A percentile compares a stretch with the other conserved stretches of the same genome.
These are phyloP conservation scores for Diplogelasinospora grovesii DNA, from an alignment of 495 filamentous ascomycete genomes.

Conservation along the genomic window DNA sequence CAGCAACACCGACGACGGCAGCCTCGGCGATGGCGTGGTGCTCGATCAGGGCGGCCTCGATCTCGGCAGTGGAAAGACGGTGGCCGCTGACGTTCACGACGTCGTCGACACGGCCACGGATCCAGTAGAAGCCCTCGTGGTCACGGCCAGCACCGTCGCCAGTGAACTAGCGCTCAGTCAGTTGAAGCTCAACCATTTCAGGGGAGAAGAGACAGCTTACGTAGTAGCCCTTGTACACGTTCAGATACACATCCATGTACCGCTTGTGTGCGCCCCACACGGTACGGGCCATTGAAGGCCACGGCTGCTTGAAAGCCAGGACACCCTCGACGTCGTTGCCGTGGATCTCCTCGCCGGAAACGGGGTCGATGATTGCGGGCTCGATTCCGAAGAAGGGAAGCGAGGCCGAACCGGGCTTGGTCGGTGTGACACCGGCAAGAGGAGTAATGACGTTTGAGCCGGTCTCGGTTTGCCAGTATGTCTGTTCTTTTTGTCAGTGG, in stretches of 20 bases:
- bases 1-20: conserved; percentile 86
- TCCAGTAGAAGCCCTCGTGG: conserved; percentile 99
- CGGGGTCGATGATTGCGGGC: conserved; percentile 94
- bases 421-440: conserved; percentile 67
- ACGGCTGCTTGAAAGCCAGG: conserved; percentile 94
- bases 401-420: conserved; percentile 71
- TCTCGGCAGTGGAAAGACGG: conserved; percentile 93
- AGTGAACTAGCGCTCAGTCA: conserved; percentile 67
- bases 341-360: conserved; percentile 86
- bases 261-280: conserved; percentile 97
- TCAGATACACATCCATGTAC: conserved; percentile 98
- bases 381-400: conserved; percentile 97
- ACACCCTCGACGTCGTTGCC: conserved; percentile 99
- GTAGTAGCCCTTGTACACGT: conserved; percentile 97
- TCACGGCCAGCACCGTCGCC: conserved; percentile 96
- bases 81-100: conserved; percentile 98
- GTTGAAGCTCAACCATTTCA: conserved; percentile 8
- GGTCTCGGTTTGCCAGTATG: conserved; percentile 99
- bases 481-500: too few species aligned
- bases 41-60: conserved; percentile 93
- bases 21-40: conserved; percentile 86
- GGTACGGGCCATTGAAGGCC: conserved; percentile 98
- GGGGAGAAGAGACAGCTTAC: conserved; percentile 46
- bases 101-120: conserved; percentile 96
- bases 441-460: conserved; percentile 87